phyloP scores from a whole-genome alignment of 1,139 yeast species.

The Sugiyamaella grinbergsii region DNA sequence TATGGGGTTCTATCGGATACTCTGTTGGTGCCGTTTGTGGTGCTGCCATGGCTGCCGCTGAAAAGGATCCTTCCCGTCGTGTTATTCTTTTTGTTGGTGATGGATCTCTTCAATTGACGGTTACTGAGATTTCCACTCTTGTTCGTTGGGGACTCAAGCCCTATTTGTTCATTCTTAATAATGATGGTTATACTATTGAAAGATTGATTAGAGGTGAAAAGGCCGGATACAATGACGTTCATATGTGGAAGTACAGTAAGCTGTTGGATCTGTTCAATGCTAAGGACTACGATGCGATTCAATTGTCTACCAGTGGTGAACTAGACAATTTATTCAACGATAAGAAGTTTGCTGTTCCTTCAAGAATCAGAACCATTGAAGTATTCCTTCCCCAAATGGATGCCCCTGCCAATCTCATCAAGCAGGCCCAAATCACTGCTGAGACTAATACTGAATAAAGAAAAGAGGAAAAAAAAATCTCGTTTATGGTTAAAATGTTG shows the following conservation, averaged over 20 bases:
- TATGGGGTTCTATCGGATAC: slow-evolving; percentile 91
- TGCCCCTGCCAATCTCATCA: slow-evolving; percentile 72
- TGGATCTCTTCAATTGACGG: slow-evolving; percentile 86
- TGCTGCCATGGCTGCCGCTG: slow-evolving; percentile 83
- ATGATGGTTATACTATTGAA: slow-evolving; percentile 88
- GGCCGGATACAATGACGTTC: slow-evolving; percentile 78
- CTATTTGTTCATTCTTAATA: slow-evolving; percentile 78
- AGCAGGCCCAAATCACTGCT: slow-evolving; percentile 79
- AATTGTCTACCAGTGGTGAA: slow-evolving; percentile 67
- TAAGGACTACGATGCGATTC: slow-evolving; percentile 48
- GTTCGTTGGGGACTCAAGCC: slow-evolving; percentile 78
- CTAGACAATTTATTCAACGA: slow-evolving; percentile 59
- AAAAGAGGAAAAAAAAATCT: not conserved
- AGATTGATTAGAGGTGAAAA: slow-evolving; percentile 80
- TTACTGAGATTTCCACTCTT: slow-evolving; percentile 84
- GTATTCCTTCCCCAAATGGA: slow-evolving; percentile 79
- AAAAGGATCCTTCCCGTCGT: slow-evolving; percentile 66
- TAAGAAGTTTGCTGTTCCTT: slow-evolving; percentile 57
- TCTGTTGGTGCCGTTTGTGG: slow-evolving; percentile 85
- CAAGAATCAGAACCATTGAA: slow-evolving; percentile 75
- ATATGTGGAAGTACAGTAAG: slow-evolving; percentile 75
- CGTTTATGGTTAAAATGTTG: not conserved
- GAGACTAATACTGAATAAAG: slow-evolving; percentile 49
- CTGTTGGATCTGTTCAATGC: slow-evolving; percentile 75
- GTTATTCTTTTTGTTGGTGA: slow-evolving; percentile 85